Evolutionary conservation across 192 early-diverging fungal species (phyloP), one percentile per base, ranked within the genome.

Genomic region (Spinellus fusiger): DNA sequence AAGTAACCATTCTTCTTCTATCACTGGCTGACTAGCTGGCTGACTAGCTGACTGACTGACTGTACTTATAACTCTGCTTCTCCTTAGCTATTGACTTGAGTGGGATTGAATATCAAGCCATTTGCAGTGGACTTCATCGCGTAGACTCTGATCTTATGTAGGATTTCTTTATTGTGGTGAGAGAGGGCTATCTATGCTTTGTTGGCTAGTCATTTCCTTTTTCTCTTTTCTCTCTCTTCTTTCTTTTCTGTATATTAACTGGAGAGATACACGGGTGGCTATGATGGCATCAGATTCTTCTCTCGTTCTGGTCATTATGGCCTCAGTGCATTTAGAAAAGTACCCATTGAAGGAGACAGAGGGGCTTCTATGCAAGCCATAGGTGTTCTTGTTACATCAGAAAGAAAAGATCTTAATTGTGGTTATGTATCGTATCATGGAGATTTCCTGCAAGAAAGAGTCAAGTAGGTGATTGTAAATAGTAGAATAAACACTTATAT

Each of bases 81-180:
- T n/a, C n/a, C n/a, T 3, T 63, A 83, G 81, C 77, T 54, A 48
- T 75, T n/a, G 66, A 75, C 18, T 56, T 83, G 1, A 18, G 58
- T 8, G 78, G 77, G 2, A 64, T 81, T 4, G 82, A 84, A 69
- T 84, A 70, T 49, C 71, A 78, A 31, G 66, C 82, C 5, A 72
- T 84, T 6, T 77, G 75, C 22, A 84, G 82, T 56, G 82, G 82
- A n/a, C 65, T 84, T 22, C 82, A 84, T 55, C 61, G 44, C 15
- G 65, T 74, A 20, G 56, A 59, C 13, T 52, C 75, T 25, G 82
- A 84, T 69, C 62, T 72, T 15, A 81, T 84, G 82, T 84, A 78
- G 32, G 60, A 34, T 54, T 40, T 26, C 18, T 44, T 44, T 44
- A 18, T 44, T 44, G 13, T 18, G 40, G 40, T 44, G 40, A 44